Base-by-base conservation (phyloP, 495 filamentous ascomycete genomes). In the Talaromyces adpressus region DNA sequence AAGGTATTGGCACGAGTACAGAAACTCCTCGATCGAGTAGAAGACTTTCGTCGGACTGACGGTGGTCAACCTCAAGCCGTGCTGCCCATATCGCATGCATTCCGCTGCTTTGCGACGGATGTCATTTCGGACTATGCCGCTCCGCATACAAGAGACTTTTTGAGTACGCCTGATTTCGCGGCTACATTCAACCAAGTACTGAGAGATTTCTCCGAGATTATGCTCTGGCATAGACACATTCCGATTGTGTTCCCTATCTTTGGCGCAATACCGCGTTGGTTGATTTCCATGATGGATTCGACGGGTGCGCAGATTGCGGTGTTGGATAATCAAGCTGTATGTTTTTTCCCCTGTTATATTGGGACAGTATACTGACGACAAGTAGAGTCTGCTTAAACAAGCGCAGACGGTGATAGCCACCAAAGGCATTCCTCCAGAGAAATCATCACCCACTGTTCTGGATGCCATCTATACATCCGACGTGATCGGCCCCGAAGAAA, bases 41-140 rank as follows among this genome's bases (percentile, higher is more conserved):
- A 71, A 18, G 69, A 75, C 0, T 74, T 66, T 62, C 65, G 66
- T 36, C 68, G 66, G 11, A 68, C 64, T n/a, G 59, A 69, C 0
- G 57, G 59, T 11, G 25, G 52, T 22, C 12, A 56, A 56, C 0
- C 25, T 4, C 30, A 8, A 32, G 56, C 56, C 14, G 68, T 72
- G 1, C 34, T 80, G 18, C 71, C 71, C 41, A 53, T 81, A 2
- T 68, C 74, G 47, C 67, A 78, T 62, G 75, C 75, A 0, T 76
- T 72, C 32, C 71, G 67, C 49, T 70, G 68, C 9, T 78, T 72
- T 54, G 69, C 79, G 5, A 76, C 71, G 0, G 78, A 81, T 47
- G 73, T 81, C 3, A 70, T 81, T 5, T 70, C 67, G n/a, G 71
- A 79, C 34, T 80, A 80, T 53, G 41, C 62, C 12, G 63, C 67